A percentile compares a stretch with the other conserved stretches of the same genome.
Evolutionary conservation across 257 asterid genomes (phyloP).

Genomic region (Solanum infundibuliforme): DNA sequence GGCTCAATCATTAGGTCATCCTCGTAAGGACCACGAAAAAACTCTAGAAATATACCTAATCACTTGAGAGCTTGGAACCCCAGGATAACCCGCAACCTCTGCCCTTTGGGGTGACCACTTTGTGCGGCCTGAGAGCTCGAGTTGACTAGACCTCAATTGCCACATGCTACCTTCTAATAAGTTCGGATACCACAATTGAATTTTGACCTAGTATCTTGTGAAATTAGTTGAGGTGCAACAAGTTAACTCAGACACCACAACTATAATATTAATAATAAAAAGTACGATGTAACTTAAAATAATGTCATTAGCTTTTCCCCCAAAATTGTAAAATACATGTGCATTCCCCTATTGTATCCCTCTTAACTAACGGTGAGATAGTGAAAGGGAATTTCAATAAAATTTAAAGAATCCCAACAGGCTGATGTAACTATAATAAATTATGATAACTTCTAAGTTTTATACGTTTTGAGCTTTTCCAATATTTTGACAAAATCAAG

Average conservation of each 20-base stretch:
- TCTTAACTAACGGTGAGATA: neutral
- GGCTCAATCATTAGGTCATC: neutral
- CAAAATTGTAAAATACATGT: neutral
- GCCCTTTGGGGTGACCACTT: rapidly evolving
- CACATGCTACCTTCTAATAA: neutral
- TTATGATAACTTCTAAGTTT: neutral
- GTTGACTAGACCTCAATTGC: neutral
- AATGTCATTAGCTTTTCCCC: neutral
- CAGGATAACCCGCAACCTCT: rapidly evolving
- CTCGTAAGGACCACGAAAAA: neutral
- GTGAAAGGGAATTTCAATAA: neutral
- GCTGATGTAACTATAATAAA: neutral
- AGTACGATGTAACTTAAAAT: neutral
- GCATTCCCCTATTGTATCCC: neutral
- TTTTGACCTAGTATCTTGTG: neutral
- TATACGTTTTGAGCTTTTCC: neutral
- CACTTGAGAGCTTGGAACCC: neutral
- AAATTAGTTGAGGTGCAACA: neutral
- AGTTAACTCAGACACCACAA: neutral
- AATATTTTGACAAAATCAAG: neutral
- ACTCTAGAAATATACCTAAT: neutral
- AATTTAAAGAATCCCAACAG: slow-evolving; percentile 5
- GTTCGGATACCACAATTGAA: neutral
- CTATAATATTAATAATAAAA: neutral
- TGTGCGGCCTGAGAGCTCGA: neutral